phyloP scores from a whole-genome alignment of 139 green algal genomes.

The Tetraselmis chui region DNA sequence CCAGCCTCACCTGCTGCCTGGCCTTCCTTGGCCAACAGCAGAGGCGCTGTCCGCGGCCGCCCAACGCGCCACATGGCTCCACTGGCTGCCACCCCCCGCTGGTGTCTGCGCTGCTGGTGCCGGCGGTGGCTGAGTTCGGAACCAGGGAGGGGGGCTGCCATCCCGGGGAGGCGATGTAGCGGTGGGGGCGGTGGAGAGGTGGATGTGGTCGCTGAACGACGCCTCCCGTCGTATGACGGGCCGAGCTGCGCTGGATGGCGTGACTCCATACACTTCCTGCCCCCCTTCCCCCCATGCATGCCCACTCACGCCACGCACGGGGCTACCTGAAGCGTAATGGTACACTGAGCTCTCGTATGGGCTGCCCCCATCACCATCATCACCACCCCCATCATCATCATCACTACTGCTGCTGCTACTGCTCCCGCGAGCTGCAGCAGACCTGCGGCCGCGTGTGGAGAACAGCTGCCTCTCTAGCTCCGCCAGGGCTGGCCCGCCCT shows the following conservation, averaged over 20 bases:
- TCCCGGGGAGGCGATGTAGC: not conserved
- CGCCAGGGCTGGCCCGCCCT: not conserved
- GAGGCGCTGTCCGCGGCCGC: not conserved
- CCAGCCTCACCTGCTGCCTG: not conserved
- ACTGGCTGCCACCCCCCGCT: not conserved
- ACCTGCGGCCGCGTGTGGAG: not conserved
- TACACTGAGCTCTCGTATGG: not conserved
- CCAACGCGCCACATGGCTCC: not conserved
- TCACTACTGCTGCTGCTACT: not conserved
- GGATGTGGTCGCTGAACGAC: not conserved
- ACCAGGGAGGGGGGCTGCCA: not conserved
- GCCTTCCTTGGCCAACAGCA: not conserved
- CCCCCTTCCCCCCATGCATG: no score
- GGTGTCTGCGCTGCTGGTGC: not conserved
- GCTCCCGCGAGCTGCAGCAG: not conserved
- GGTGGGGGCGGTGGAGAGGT: not conserved
- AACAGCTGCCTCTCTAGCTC: not conserved
- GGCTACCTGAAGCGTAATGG: no score
- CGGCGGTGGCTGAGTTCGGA: not conserved
- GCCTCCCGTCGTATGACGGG: not conserved
- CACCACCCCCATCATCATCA: not conserved
- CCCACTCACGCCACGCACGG: no score
- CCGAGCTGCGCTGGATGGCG: not conserved
- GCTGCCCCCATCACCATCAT: not conserved
- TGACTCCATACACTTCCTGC: not conserved